phyloP scores from a whole-genome alignment of 257 asterid genomes.

The Catharanthus roseus region DNA sequence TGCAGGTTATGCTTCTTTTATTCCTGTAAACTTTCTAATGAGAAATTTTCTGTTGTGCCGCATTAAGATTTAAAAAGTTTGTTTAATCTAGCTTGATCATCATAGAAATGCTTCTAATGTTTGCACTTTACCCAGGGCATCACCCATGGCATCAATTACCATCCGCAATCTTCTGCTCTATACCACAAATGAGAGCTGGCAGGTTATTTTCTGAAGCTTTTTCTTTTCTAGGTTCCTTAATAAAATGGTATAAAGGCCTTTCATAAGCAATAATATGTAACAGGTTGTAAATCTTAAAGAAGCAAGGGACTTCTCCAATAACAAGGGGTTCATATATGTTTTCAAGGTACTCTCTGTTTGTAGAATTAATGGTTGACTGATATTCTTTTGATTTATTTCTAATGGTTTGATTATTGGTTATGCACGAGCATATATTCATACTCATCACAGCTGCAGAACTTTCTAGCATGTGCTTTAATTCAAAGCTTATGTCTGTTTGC shows the following conservation, averaged over 20 bases:
- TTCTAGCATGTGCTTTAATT: background rate
- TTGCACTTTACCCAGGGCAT: constrained; percentile 62
- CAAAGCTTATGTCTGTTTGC: background rate
- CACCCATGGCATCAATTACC: constrained; percentile 98
- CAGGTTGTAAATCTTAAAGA: constrained; percentile 98
- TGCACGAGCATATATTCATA: background rate
- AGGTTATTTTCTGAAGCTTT: constrained; percentile 46
- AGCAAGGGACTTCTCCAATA: constrained; percentile 87
- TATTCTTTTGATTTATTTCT: constrained; percentile 16
- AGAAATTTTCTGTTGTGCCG: background rate
- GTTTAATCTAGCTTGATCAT: constrained; percentile 12
- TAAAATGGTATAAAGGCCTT: constrained; percentile 22
- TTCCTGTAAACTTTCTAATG: background rate
- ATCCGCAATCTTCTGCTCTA: constrained; percentile 81
- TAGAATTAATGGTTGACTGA: constrained; percentile 5
- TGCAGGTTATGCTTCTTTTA: background rate
- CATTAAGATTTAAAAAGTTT: constrained; percentile 9
- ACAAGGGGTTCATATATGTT: constrained; percentile 87
- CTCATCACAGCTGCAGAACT: background rate
- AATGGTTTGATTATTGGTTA: background rate
- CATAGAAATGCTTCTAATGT: constrained; percentile 12
- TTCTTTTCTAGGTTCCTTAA: constrained; percentile 12
- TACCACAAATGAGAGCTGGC: constrained; percentile 91
- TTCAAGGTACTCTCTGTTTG: constrained; percentile 61
- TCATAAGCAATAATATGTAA: constrained; percentile 17